Percentiles rank a stretch among this genome's conserved stretches.
Evolutionary conservation across 345 rosid species (phyloP).

Genomic region (Gossypium arboreum): DNA sequence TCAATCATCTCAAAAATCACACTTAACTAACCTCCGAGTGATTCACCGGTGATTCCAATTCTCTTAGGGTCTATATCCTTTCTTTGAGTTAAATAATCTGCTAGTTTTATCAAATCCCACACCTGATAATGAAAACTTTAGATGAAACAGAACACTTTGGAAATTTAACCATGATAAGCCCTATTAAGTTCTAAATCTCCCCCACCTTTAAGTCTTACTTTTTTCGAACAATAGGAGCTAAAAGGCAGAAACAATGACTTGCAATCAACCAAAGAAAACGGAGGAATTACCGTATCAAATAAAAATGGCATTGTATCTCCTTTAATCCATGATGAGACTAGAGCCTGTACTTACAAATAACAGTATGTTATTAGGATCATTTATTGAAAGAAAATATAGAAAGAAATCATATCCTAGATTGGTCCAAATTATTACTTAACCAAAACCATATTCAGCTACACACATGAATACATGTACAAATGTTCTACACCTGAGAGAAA

Average conservation of each 20-base stretch:
- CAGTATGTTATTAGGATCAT: constrained; percentile 1
- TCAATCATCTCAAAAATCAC: constrained; percentile 1
- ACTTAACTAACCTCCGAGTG: constrained; percentile 76
- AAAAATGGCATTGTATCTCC: constrained; percentile 90
- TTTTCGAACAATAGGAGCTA: not conserved
- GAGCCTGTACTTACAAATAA: constrained; percentile 62
- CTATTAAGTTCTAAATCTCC: not conserved
- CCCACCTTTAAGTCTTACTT: not conserved
- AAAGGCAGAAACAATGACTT: not conserved
- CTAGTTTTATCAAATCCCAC: constrained; percentile 89
- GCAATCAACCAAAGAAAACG: not conserved
- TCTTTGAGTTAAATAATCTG: constrained; percentile 72
- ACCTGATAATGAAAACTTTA: constrained; percentile 36
- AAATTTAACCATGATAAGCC: not conserved
- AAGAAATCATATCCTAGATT: not conserved
- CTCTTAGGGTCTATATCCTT: constrained; percentile 67
- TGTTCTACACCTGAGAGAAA: not conserved
- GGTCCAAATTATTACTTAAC: not conserved
- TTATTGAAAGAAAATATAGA: not conserved
- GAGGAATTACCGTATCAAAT: constrained; percentile 59
- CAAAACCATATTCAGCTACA: not conserved
- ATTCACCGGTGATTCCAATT: constrained; percentile 91
- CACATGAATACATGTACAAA: not conserved
- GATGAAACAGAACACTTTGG: constrained; percentile 10
- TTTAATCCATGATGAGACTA: constrained; percentile 77